These are phyloP conservation scores for Dactylis glomerata DNA, from an alignment of 176 grass and related monocot genomes.

Conservation along the genomic window DNA sequence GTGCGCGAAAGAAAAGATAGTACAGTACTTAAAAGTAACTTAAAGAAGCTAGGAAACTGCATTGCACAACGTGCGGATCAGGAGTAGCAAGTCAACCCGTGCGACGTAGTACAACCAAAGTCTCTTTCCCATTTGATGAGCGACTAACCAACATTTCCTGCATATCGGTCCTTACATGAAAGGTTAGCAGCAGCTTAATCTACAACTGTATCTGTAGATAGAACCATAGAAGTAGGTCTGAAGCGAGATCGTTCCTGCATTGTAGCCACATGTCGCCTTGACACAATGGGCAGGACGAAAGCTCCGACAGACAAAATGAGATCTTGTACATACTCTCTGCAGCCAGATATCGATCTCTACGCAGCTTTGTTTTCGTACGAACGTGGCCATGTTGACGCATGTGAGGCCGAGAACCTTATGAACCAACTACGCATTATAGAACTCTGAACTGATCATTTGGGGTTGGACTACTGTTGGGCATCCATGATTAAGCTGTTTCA, in stretches of 20 bases:
- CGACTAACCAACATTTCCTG: slow-evolving; percentile 5
- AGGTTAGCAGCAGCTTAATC: background rate
- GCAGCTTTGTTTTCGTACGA: background rate
- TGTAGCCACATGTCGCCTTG: background rate
- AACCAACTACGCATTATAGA: background rate
- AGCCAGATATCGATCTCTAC: background rate
- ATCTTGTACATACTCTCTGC: slow-evolving; percentile 5
- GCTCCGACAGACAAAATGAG: slow-evolving; percentile 6
- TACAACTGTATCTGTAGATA: background rate
- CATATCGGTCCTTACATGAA: background rate
- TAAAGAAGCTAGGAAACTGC: background rate
- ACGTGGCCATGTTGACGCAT: slow-evolving; percentile 33
- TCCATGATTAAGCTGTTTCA: background rate
- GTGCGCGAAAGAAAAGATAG: background rate
- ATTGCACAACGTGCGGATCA: background rate
- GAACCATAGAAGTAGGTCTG: background rate
- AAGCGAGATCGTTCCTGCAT: background rate
- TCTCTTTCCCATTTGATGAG: background rate
- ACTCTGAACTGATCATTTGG: background rate
- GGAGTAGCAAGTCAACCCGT: background rate
- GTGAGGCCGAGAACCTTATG: background rate
- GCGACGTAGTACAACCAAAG: background rate
- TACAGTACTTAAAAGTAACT: background rate
- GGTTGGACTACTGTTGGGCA: slow-evolving; percentile 7
- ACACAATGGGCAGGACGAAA: background rate